Conservation (phyloP, 108 stramenopile genomes). For the Nannochloropsis salina region DNA sequence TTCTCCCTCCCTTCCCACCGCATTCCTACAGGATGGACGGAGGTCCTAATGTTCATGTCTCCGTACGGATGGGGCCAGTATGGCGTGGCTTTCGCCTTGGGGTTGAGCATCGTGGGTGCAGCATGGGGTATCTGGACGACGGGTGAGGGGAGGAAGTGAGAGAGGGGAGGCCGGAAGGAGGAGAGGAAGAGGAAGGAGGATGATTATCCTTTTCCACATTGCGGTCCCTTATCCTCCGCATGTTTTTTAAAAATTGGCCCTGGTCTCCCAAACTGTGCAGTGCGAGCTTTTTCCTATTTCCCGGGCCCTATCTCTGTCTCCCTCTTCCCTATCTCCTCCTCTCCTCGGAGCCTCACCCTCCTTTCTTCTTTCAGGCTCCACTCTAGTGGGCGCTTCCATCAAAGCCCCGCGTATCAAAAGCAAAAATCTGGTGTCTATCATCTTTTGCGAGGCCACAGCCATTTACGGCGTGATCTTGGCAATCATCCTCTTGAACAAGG, state of each 20-base stretch:
- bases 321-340: neutral
- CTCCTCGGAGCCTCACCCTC: neutral
- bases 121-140: slow-evolving; percentile 96
- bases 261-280: too few species aligned
- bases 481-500: slow-evolving; percentile 90
- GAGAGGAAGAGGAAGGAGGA: neutral
- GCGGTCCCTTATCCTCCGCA: too few species aligned
- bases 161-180: neutral
- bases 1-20: neutral
- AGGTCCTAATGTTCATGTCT: slow-evolving; percentile 94
- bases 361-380: slow-evolving; percentile 42
- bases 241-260: too few species aligned
- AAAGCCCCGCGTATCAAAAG: slow-evolving; percentile 95
- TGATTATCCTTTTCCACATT: neutral
- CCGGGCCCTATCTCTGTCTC: neutral
- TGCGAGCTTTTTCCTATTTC: too few species aligned
- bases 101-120: slow-evolving; percentile 90
- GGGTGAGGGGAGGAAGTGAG: slow-evolving; percentile 50
- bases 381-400: slow-evolving; percentile 93
- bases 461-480: slow-evolving; percentile 99
- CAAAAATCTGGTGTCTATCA: slow-evolving; percentile 97
- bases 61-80: slow-evolving; percentile 93
- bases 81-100: slow-evolving; percentile 92
- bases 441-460: slow-evolving; percentile 99
- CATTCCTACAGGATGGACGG: slow-evolving; percentile 74